Evolutionary conservation across 371 early-diverging fungal genomes (phyloP).

Genomic region (Blastocladiella emersonii): DNA sequence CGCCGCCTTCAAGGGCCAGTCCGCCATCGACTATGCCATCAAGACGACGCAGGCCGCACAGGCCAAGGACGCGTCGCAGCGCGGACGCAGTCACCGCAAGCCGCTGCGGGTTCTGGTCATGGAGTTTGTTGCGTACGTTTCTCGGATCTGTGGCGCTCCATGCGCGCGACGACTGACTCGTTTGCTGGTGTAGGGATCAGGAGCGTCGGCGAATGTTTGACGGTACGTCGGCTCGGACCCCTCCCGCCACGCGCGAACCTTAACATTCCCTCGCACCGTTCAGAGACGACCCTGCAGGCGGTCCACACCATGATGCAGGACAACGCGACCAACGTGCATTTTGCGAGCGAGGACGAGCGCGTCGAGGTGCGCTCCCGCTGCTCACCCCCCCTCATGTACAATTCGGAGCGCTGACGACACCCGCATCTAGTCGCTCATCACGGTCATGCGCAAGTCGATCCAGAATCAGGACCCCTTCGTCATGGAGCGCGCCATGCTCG

Average conservation of each 20-base stretch:
- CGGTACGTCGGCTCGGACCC: too few relatives aligned
- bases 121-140: conserved; percentile 4
- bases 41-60: background rate
- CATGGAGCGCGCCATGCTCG: background rate
- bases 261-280: too few relatives aligned
- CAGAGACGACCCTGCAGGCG: background rate
- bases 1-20: conserved; percentile 1
- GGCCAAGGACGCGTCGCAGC: background rate
- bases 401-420: background rate
- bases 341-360: background rate
- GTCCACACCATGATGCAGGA: background rate
- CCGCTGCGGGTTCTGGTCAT: background rate
- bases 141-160: background rate
- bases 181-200: background rate
- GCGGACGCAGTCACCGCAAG: background rate
- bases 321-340: background rate
- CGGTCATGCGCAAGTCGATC: conserved; percentile 1
- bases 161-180: background rate
- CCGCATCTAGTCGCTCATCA: background rate
- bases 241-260: too few relatives aligned
- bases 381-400: background rate
- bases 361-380: background rate
- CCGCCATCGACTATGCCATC: background rate
- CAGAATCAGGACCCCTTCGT: background rate
- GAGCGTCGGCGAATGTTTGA: background rate